Conservation (phyloP, 2,329 filamentous ascomycete genomes). For the Aspergillus pseudoviridinutans region DNA sequence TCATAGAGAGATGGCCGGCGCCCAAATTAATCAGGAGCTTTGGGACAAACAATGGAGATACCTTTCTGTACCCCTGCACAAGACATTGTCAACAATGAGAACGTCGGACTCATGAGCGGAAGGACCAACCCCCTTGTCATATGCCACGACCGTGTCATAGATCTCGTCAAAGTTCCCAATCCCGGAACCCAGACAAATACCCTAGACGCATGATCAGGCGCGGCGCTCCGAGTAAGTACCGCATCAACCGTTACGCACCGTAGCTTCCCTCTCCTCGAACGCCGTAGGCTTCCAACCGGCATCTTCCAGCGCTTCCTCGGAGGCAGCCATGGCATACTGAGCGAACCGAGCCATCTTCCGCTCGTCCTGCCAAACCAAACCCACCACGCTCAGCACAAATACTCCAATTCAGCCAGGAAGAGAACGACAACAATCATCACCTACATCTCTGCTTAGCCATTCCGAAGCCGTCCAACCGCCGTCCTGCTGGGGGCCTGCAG, state of each 20-base stretch:
- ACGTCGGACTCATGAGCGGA: background rate
- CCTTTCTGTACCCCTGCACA: constrained; percentile 80
- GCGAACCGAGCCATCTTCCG: constrained; percentile 87
- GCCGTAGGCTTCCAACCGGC: constrained; percentile 67
- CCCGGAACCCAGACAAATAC: constrained; percentile 89
- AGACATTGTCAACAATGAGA: background rate
- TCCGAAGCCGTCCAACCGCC: constrained; percentile 43
- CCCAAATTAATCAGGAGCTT: constrained; percentile 91
- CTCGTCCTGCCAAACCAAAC: constrained; percentile 47
- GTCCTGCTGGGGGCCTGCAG: constrained; percentile 48
- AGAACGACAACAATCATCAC: constrained; percentile 8
- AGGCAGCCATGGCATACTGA: constrained; percentile 84
- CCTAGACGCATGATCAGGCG: constrained; percentile 44
- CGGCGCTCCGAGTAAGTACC: background rate
- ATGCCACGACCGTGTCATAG: constrained; percentile 76
- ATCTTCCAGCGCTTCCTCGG: constrained; percentile 80
- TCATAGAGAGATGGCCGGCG: constrained; percentile 92
- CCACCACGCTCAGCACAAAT: background rate
- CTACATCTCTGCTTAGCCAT: constrained; percentile 42
- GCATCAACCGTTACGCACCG: constrained; percentile 42
- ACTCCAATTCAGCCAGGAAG: background rate
- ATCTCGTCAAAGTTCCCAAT: constrained; percentile 93
- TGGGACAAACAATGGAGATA: constrained; percentile 90
- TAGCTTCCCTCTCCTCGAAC: constrained; percentile 65
- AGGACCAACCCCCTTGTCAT: constrained; percentile 64